phyloP scores from a whole-genome alignment of 2,329 filamentous ascomycete genomes.

The Pestalotiopsis sp. region DNA sequence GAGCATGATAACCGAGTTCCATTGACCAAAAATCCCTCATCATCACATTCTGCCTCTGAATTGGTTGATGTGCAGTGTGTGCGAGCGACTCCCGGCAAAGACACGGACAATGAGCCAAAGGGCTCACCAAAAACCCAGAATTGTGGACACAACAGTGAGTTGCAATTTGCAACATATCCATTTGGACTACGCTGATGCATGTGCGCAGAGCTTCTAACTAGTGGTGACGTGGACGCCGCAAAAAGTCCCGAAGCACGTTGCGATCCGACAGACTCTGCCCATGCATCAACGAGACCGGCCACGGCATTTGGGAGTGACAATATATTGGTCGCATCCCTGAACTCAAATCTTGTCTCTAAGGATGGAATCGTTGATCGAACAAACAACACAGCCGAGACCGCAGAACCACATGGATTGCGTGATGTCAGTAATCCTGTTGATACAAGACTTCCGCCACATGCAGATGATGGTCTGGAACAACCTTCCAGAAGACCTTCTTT shows the following conservation, averaged over 20 bases:
- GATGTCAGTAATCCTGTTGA: conserved; percentile 28
- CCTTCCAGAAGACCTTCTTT: conserved; percentile 28
- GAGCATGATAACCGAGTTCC: background rate
- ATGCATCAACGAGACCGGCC: conserved; percentile 7
- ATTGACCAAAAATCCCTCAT: background rate
- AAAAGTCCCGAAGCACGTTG: conserved; percentile 29
- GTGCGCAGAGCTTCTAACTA: background rate
- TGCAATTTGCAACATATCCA: background rate
- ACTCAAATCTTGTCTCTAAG: conserved; percentile 37
- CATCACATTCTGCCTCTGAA: background rate
- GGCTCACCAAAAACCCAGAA: background rate
- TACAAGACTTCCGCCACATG: conserved; percentile 45
- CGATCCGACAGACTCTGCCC: conserved; percentile 28
- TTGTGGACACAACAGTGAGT: background rate
- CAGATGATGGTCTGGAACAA: conserved; percentile 25
- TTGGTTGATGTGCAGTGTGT: background rate
- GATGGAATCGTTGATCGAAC: conserved; percentile 39
- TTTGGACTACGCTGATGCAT: background rate
- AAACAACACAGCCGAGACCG: conserved; percentile 43
- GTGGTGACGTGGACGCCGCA: conserved; percentile 9
- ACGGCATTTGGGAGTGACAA: background rate
- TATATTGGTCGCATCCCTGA: background rate
- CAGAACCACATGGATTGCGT: conserved; percentile 31
- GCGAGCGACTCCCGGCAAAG: background rate
- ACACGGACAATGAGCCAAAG: background rate